Evolutionary conservation across 2,329 filamentous ascomycete genomes (phyloP), one percentile per base, ranked within the genome.

Genomic region (Ilyonectria robusta): DNA sequence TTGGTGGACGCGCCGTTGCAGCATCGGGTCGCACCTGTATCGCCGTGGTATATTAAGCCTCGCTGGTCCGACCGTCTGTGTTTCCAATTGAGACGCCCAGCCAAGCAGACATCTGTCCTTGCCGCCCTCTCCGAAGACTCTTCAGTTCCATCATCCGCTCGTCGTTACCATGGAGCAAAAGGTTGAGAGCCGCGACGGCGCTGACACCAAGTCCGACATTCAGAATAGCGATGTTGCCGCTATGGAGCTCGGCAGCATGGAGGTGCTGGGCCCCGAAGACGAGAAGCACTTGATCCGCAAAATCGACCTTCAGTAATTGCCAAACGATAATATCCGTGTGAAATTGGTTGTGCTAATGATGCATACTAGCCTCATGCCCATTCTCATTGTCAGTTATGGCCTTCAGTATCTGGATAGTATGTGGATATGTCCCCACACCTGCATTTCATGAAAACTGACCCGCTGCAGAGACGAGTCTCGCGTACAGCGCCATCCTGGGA

Each of bases 261-360:
- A 54, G 17, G 48, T 57, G 11, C 54, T 59, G 8, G 65, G 46
- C 8, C 7, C 58, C 1, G 65, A 66, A 13, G 70, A 70, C 1
- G 70, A 72, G 21, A 69, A 67, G 47, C 62, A 68, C n/a, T 17
- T 72, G 35, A 57, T 72, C 29, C 64, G 64, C 17, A 72, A 70
- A 33, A 72, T 72, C 47, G 70, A 72, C 47, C 50, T 65, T 47
- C 58, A 63, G 66, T 68, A 40, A 19, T 5, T 42, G 5, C 40
- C n/a, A 6, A 42, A n/a, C 5, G 4, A 19, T 19, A 17, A n/a
- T 8, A n/a, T 42, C n/a, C 8, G 19, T n/a, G 15, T 42, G 5
- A n/a, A 8, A n/a, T n/a, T 42, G 40, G 15, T 46, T 31, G 23
- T 50, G 26, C 17, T 44, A 47, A 61, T 19, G 19, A 29, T 42